Percentiles rank a stretch among this genome's conserved stretches.
Evolutionary conservation across 805 yeast species (phyloP).

Genomic region (Citeromyces nyonsensis): DNA sequence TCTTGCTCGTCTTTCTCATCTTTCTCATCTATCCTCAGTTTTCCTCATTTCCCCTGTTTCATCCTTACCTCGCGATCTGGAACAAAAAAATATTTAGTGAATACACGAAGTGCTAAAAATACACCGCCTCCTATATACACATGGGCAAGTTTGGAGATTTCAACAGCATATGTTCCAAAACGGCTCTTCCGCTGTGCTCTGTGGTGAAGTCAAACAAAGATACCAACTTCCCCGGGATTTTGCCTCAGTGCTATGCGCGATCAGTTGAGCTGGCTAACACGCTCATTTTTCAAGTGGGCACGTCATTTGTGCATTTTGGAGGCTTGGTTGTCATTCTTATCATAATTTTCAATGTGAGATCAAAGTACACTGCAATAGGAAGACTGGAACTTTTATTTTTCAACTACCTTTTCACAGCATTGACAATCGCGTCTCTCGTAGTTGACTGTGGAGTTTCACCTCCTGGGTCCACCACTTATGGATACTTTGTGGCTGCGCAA

Average conservation of each 20-base stretch:
- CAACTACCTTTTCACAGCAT: slow-evolving; percentile 40
- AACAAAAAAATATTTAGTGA: background rate
- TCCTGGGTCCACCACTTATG: slow-evolving; percentile 60
- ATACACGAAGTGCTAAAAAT: too few species aligned
- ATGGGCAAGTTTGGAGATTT: slow-evolving; percentile 61
- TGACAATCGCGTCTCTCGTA: slow-evolving; percentile 50
- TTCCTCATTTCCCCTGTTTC: background rate
- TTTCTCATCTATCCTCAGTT: background rate
- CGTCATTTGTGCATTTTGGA: slow-evolving; percentile 73
- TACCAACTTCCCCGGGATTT: slow-evolving; percentile 36
- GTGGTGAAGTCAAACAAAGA: slow-evolving; percentile 39
- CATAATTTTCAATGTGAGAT: slow-evolving; percentile 62
- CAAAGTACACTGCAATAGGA: slow-evolving; percentile 91
- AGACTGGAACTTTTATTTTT: slow-evolving; percentile 72
- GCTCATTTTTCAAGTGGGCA: slow-evolving; percentile 77
- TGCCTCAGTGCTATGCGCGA: slow-evolving; percentile 74
- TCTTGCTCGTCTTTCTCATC: too few species aligned
- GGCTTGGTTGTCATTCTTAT: slow-evolving; percentile 49
- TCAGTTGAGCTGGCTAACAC: slow-evolving; percentile 84
- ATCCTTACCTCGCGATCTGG: background rate
- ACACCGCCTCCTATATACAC: too few species aligned
- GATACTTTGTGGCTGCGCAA: slow-evolving; percentile 76
- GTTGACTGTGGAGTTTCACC: slow-evolving; percentile 92
- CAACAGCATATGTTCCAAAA: slow-evolving; percentile 39
- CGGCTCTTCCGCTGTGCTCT: slow-evolving; percentile 72